These are phyloP conservation scores for Cladophialophora immunda DNA, from an alignment of 2,329 filamentous ascomycete genomes.

Conservation along the genomic window DNA sequence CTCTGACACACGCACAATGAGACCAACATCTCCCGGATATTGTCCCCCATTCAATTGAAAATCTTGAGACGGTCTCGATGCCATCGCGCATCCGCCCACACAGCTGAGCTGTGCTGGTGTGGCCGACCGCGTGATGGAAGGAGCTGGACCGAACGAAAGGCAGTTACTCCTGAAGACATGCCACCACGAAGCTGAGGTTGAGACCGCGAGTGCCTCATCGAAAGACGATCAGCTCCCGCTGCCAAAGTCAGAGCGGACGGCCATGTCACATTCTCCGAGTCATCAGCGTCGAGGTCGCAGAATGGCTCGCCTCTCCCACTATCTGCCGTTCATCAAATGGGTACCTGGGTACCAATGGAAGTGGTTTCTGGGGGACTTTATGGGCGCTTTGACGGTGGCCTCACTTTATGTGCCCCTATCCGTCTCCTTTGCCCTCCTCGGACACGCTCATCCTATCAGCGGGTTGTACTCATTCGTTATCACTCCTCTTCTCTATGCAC, in stretches of 20 bases:
- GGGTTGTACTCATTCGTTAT: constrained; percentile 22
- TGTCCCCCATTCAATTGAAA: background rate
- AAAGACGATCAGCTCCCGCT: background rate
- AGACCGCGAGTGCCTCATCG: constrained; percentile 5
- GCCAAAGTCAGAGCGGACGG: constrained; percentile 3
- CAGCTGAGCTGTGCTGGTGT: background rate
- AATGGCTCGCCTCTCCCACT: constrained; percentile 1
- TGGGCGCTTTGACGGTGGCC: constrained; percentile 13
- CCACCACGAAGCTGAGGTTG: background rate
- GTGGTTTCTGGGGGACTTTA: constrained; percentile 15
- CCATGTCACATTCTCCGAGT: background rate
- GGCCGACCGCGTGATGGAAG: background rate
- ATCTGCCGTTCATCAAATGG: constrained; percentile 19
- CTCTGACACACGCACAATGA: background rate
- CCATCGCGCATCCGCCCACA: background rate
- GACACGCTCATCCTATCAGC: constrained; percentile 19
- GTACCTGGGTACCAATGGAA: constrained; percentile 6
- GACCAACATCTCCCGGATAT: background rate
- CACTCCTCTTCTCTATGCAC: constrained; percentile 15
- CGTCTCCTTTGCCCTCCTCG: constrained; percentile 17
- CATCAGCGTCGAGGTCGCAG: background rate
- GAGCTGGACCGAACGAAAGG: background rate
- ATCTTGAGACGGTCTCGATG: background rate
- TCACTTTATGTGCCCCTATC: constrained; percentile 18
- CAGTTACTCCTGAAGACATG: background rate